A percentile compares a stretch with the other conserved stretches of the same genome.
Evolutionary conservation across 1,284 basidiomycete genomes (phyloP).

Genomic region (Agroathelia rolfsii): DNA sequence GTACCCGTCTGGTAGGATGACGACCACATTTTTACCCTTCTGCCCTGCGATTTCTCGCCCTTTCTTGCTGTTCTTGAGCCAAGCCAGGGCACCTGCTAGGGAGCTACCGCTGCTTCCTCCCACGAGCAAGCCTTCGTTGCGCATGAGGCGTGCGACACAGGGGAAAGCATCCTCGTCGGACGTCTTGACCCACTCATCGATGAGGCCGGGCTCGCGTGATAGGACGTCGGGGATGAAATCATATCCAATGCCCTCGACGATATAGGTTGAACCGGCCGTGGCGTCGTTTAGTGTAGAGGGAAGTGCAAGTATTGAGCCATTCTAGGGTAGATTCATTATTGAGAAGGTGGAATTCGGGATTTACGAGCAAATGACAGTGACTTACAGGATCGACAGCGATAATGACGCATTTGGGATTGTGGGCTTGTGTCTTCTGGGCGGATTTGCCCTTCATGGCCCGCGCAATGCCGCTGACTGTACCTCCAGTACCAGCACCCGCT

Average conservation of each 20-base stretch:
- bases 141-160: slow-evolving; percentile 74
- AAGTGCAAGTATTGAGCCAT: slow-evolving; percentile 79
- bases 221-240: slow-evolving; percentile 86
- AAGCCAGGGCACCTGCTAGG: slow-evolving; percentile 69
- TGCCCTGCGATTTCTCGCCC: slow-evolving; percentile 64
- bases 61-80: slow-evolving; percentile 59
- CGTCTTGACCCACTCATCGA: slow-evolving; percentile 83
- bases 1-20: slow-evolving; percentile 85
- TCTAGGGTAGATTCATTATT: slow-evolving; percentile 27
- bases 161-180: slow-evolving; percentile 75
- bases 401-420: slow-evolving; percentile 62
- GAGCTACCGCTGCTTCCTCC: slow-evolving; percentile 90
- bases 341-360: neutral
- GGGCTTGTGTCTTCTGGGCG: too few species aligned
- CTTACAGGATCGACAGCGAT: slow-evolving; percentile 88
- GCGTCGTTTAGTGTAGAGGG: slow-evolving; percentile 57
- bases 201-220: slow-evolving; percentile 37
- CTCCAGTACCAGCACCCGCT: slow-evolving; percentile 92
- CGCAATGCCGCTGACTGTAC: slow-evolving; percentile 85
- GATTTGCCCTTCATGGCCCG: slow-evolving; percentile 77
- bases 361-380: slow-evolving; percentile 9
- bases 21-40: slow-evolving; percentile 77
- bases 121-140: slow-evolving; percentile 79
- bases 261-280: slow-evolving; percentile 55
- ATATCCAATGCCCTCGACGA: slow-evolving; percentile 92